Conservation (phyloP, 2,329 filamentous ascomycete genomes). For the Xylaria sp. region DNA sequence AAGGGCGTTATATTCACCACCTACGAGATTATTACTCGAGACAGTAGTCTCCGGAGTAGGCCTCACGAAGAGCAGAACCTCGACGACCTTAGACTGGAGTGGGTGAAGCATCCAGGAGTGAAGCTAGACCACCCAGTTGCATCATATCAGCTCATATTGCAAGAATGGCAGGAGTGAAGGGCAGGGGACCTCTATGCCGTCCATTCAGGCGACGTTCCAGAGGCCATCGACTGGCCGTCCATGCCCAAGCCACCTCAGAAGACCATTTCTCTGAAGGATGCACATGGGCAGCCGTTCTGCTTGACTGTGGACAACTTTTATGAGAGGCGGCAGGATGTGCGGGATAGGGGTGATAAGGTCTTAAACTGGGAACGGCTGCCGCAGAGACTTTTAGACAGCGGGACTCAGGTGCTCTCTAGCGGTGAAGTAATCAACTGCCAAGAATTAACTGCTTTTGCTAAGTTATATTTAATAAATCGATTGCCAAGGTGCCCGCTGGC, state of each 20-base stretch:
- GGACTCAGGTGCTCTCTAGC: no score
- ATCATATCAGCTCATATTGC: slow-evolving; percentile 3
- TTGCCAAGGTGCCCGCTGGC: no score
- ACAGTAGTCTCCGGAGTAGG: neutral
- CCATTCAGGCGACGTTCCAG: slow-evolving; percentile 1
- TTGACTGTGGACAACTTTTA: neutral
- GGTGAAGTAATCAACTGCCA: no score
- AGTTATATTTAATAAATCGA: no score
- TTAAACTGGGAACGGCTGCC: neutral
- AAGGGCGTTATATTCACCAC: slow-evolving; percentile 3
- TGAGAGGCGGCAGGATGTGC: neutral
- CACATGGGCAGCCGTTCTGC: neutral
- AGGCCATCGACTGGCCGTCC: slow-evolving; percentile 5
- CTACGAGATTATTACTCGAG: slow-evolving; percentile 6
- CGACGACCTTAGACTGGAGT: neutral
- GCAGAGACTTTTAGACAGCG: neutral
- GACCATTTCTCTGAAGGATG: neutral
- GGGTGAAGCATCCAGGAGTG: slow-evolving; percentile 3
- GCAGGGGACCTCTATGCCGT: neutral
- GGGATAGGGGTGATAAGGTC: neutral
- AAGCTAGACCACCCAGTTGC: neutral
- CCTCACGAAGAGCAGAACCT: neutral
- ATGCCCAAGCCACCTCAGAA: neutral
- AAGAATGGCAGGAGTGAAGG: neutral
- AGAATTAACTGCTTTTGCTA: no score